Percentiles rank a stretch among this genome's conserved stretches.
Evolutionary conservation across 371 early-diverging fungal genomes (phyloP).

Genomic region (Mortierella sp.): DNA sequence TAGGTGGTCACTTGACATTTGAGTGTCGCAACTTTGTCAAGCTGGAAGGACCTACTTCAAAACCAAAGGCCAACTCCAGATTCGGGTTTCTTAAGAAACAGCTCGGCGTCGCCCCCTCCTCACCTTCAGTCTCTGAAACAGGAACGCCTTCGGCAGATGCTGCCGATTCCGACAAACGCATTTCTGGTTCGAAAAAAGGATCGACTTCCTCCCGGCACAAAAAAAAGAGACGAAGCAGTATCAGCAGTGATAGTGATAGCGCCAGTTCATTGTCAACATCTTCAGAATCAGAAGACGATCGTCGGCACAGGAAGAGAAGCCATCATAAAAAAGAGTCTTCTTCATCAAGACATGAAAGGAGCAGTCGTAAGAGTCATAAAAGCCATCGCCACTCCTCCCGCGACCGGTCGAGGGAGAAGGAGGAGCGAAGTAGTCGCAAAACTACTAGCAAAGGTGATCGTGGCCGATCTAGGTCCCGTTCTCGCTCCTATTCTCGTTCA

Average conservation of each 20-base stretch:
- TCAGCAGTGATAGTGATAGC: constrained; percentile 9
- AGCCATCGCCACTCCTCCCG: constrained; percentile 14
- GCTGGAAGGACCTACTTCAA: constrained; percentile 35
- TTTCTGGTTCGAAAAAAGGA: not conserved
- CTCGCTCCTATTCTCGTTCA: constrained; percentile 11
- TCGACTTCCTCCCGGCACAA: constrained; percentile 13
- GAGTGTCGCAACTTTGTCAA: constrained; percentile 54
- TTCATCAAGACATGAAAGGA: constrained; percentile 29
- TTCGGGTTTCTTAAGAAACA: constrained; percentile 47
- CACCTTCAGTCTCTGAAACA: constrained; percentile 11
- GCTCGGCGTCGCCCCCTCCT: constrained; percentile 1
- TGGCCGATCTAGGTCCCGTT: constrained; percentile 9
- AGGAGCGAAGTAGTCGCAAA: constrained; percentile 17
- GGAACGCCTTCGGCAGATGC: constrained; percentile 4
- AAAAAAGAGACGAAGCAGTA: constrained; percentile 20
- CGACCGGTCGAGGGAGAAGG: constrained; percentile 22
- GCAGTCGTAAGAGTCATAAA: constrained; percentile 12
- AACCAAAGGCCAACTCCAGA: constrained; percentile 33
- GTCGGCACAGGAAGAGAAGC: constrained; percentile 17
- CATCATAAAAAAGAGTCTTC: constrained; percentile 19
- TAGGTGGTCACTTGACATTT: constrained; percentile 55
- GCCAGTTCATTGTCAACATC: constrained; percentile 11
- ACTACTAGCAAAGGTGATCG: constrained; percentile 11
- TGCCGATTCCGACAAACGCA: not conserved
- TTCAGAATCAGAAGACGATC: constrained; percentile 43